Evolutionary conservation across 2,329 filamentous ascomycete genomes (phyloP), one percentile per base, ranked within the genome.

Genomic region (Blastomyces gilchristii): DNA sequence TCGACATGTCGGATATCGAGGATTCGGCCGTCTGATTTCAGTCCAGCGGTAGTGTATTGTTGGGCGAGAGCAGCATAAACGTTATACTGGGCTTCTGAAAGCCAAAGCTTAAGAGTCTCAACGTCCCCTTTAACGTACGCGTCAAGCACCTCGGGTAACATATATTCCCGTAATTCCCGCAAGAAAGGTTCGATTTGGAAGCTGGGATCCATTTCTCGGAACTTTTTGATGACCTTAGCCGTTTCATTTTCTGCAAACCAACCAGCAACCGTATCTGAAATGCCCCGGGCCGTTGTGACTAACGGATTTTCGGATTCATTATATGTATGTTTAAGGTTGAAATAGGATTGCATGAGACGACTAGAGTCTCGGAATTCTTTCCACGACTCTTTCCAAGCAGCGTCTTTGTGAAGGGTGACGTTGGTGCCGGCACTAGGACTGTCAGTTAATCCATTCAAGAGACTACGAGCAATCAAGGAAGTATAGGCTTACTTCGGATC

Each of bases 201-300:
- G 68, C 83, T 84, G 5, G 94, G 93, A 70, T 99, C 94, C 85
- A 97, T 97, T 70, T 92, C 85, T 57, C 93, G 87, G 82, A 99
- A 96, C 76, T 93, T 96, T 81, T 97, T 97, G 80, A 97, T 96
- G 45, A 99, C 94, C 83, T 88, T 88, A 39, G 94, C 94, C 0
- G 91, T 97, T 80, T 99, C 94, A 75, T 97, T 99, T 77, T 99
- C 94, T 66, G 94, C 94, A 69, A 99, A 99, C 80, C 97, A 99
- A 37, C 94, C 91, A 57, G 89, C 91, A 49, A 99, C 86, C 63
- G 89, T 86, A 75, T 99, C 94, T 41, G 92, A 93, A 69, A 99
- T 96, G 75, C 90, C 91, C 73, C 94, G 88, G 1, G 92, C 94
- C 0, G 93, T 97, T 57, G 87, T 89, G 67, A 99, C 90, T 53